Evolutionary conservation across 768 basidiomycete species (phyloP).

Genomic region (Pulveroboletus sp.): DNA sequence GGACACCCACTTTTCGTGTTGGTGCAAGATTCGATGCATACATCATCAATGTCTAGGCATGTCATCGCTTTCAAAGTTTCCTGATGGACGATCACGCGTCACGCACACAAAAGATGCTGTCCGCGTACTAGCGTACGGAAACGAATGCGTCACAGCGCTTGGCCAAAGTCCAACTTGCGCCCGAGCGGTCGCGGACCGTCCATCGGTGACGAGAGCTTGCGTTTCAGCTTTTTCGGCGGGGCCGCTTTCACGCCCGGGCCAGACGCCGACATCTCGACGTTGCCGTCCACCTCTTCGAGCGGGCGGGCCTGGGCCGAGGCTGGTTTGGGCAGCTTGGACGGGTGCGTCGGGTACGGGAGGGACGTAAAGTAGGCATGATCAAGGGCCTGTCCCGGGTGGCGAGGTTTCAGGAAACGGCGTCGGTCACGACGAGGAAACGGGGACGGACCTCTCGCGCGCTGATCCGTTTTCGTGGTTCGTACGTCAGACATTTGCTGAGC

Average conservation of each 20-base stretch:
- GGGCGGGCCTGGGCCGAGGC: slow-evolving; percentile 46
- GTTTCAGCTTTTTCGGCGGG: slow-evolving; percentile 57
- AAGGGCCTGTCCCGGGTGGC: slow-evolving; percentile 55
- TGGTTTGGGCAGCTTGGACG: slow-evolving; percentile 83
- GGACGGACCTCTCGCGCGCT: slow-evolving; percentile 67
- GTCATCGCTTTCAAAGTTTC: no score
- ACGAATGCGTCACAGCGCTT: slow-evolving; percentile 20
- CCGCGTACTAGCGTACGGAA: no score
- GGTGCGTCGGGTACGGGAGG: slow-evolving; percentile 82
- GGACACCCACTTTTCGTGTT: no score
- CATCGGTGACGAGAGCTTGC: slow-evolving; percentile 58
- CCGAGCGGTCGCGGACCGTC: slow-evolving; percentile 59
- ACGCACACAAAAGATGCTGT: no score
- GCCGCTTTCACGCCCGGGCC: slow-evolving; percentile 51
- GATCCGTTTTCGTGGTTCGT: slow-evolving; percentile 82
- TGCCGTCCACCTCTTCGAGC: slow-evolving; percentile 76
- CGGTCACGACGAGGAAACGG: neutral
- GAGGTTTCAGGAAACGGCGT: neutral
- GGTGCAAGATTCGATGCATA: no score
- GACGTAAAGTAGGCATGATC: slow-evolving; percentile 84
- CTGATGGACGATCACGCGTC: neutral
- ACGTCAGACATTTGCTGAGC: slow-evolving; percentile 71
- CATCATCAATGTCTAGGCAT: no score
- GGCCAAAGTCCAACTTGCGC: slow-evolving; percentile 68
- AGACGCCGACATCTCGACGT: slow-evolving; percentile 49